Evolutionary conservation across 768 basidiomycete species (phyloP), one percentile per base, ranked within the genome.

Genomic region (Macrolepiota dolichaula): DNA sequence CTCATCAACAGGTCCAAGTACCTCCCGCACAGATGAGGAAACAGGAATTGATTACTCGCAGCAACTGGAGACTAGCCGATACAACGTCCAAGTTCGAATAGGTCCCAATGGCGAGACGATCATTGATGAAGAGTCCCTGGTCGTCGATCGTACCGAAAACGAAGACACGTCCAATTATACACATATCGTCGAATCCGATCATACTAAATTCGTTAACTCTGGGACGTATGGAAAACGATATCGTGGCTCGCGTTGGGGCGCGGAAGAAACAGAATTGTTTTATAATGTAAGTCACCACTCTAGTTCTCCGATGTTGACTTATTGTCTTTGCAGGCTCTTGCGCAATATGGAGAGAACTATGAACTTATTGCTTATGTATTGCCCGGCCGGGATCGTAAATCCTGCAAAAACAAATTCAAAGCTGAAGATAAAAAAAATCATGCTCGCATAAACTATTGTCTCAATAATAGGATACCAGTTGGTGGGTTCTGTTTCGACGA

Each of bases 381-480:
- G 19, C 92, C 92, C 40, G 88, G 89, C 17, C 87, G 94, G 15
- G 91, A 93, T 68, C 82, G 94, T 19, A 92, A 90, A 68, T 88
- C 94, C 27, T 94, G 95, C 72, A 94, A 93, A 74, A 90, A 92
- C 72, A 96, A 96, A 70, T 96, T 94, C 78, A 95, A 92, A 67
- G 81, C 86, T 0, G 95, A 96, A 71, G 94, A 95, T 70, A 91
- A 83, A 74, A 85, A 84, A 70, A 88, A 95, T 70, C 80, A 86
- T 29, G 81, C 80, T n/a, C 79, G 88, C 51, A 90, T 96, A 59
- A 88, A 86, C 62, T 78, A 83, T 63, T 89, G 86, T 69, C 74
- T 96, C n/a, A 85, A 85, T 61, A 86, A 89, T 66, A 83, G 85
- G 64, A 79, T 84, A 46, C 91, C 92, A 55, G 90, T 91, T 64